These are phyloP conservation scores for Salix viminalis DNA, from an alignment of 345 rosid species.

Conservation along the genomic window DNA sequence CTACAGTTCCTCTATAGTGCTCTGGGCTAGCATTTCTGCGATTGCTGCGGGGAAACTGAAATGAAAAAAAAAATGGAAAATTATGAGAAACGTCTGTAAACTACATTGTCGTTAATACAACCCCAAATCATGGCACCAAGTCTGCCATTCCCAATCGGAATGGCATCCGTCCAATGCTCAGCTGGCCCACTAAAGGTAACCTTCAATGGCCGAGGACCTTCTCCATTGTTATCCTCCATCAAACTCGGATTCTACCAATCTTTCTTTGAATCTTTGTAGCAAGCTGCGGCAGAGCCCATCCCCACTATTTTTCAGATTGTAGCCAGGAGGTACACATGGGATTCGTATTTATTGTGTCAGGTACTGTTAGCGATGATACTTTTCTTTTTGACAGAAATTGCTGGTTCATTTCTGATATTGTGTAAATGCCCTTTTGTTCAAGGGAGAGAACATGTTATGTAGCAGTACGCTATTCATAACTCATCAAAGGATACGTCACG, in stretches of 20 bases:
- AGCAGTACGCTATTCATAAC: too few species aligned
- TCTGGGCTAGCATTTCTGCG: conserved; percentile 85
- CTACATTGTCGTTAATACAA: not conserved
- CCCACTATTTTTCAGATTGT: not conserved
- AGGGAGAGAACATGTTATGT: too few species aligned
- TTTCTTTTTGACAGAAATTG: too few species aligned
- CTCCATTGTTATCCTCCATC: conserved; percentile 15
- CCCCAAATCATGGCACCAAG: conserved; percentile 96
- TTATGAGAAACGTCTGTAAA: not conserved
- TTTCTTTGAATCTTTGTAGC: conserved; percentile 32
- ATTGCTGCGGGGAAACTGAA: conserved; percentile 68
- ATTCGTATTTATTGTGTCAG: not conserved
- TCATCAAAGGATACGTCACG: too few species aligned
- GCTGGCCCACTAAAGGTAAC: conserved; percentile 62
- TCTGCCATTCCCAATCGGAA: conserved; percentile 85
- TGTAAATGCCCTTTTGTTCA: not conserved
- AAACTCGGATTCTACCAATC: conserved; percentile 37
- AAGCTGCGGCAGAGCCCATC: conserved; percentile 42
- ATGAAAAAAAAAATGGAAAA: not conserved
- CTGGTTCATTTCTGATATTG: not conserved
- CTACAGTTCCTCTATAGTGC: conserved; percentile 51
- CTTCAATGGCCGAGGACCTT: conserved; percentile 45
- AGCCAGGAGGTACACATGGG: not conserved
- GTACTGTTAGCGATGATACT: not conserved
- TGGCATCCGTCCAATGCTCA: conserved; percentile 71